A percentile compares a stretch with the other conserved stretches of the same genome.
These are phyloP conservation scores for Neopestalotiopsis rosae DNA, from an alignment of 2,329 filamentous ascomycete genomes.

Conservation along the genomic window DNA sequence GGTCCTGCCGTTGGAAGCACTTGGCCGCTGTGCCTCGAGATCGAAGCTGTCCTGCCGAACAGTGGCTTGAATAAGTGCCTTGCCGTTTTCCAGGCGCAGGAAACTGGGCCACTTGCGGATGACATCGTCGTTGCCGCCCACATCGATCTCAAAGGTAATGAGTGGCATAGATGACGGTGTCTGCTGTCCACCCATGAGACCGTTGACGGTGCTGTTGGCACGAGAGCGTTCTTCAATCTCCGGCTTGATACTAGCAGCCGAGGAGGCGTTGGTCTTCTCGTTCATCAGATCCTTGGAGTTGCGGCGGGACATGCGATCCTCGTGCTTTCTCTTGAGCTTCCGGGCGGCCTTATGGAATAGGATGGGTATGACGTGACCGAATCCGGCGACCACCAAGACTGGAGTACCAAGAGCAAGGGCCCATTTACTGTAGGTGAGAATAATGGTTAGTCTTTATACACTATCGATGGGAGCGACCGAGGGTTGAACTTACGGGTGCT, in stretches of 20 bases:
- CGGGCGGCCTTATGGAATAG: background rate
- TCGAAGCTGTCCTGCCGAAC: slow-evolving; percentile 8
- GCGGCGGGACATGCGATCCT: slow-evolving; percentile 16
- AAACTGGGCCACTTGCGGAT: slow-evolving; percentile 21
- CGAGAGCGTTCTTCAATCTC: slow-evolving; percentile 12
- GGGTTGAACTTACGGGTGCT: slow-evolving; percentile 52
- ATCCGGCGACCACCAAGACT: slow-evolving; percentile 61
- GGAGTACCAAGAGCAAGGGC: slow-evolving; percentile 65
- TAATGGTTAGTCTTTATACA: background rate
- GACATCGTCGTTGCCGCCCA: slow-evolving; percentile 17
- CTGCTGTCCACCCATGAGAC: background rate
- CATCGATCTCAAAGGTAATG: slow-evolving; percentile 21
- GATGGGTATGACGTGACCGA: slow-evolving; percentile 51
- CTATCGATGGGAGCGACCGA: background rate
- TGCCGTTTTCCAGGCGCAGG: slow-evolving; percentile 18
- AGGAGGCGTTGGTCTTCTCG: slow-evolving; percentile 17
- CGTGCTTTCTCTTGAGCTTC: slow-evolving; percentile 26
- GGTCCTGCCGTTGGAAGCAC: background rate
- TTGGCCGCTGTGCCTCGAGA: slow-evolving; percentile 10
- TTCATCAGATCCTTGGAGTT: slow-evolving; percentile 7
- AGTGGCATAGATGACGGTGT: background rate
- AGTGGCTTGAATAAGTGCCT: slow-evolving; percentile 18
- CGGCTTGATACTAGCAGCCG: slow-evolving; percentile 3
- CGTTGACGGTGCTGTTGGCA: background rate
- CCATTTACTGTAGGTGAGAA: slow-evolving; percentile 42